Base-by-base conservation (phyloP, 202 grass and related monocot species). In the Elaeis oleifera region DNA sequence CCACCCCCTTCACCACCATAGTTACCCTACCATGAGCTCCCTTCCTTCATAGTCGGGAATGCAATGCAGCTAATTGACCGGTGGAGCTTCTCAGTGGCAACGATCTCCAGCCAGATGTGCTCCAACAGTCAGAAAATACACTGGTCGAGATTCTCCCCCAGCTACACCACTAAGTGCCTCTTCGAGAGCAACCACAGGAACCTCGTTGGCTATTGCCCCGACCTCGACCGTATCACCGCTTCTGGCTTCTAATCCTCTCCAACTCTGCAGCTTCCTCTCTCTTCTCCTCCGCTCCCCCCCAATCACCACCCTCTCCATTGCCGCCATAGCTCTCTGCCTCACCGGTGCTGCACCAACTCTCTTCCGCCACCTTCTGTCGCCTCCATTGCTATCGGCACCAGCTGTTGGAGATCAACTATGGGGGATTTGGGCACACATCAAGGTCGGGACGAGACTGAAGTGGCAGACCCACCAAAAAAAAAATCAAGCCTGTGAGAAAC, bases 81-180 rank as follows among this genome's bases (percentile, higher is more conserved):
- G 61, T 85, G 73, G 24, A 97, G 65, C 22, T 81, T 89, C 50
- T 80, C 71, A 0, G 76, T 79, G 18, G 74, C 68, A 19, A 81
- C 54, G 5, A 86, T 79, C 64, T 85, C 74, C 31, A 61, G 67
- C 57, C 81, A 70, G 16, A 97, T 74, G 64, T 78, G 77, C 6
- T 89, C 79, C 0, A 84, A 84, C 20, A 97, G 70, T 32, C 79
- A 69, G 53, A 91, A 77, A 14, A 77, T 97, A 71, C 81, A 97
- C 52, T 77, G 67, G 24, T 97, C 88, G 3, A 65, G 49, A 65
- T 74, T 70, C 69, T 72, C 74, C 80, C 71, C 68, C 3, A 5
- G 18, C 8, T 5, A 18, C 18, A 36, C 50, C 58, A 36, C 16
- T 29, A 84, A 89, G 51, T 91, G 84, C 7, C 92, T 88, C 0